Conservation (phyloP, 164 flowering plant genomes). For the Echeveria elegans region DNA sequence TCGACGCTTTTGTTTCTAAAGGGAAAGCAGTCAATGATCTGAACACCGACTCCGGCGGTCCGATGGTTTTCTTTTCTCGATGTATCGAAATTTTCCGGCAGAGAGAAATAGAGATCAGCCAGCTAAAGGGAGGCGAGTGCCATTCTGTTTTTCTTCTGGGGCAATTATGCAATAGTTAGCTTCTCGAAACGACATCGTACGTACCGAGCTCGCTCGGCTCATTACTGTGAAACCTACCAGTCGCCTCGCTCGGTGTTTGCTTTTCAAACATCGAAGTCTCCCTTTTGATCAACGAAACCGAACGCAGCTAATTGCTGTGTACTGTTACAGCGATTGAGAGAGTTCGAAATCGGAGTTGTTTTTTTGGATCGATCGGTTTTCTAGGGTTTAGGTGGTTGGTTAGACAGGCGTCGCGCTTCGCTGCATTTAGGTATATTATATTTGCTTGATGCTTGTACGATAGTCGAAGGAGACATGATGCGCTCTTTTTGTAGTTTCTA, state of each 20-base stretch:
- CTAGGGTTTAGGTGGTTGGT: background rate
- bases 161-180: background rate
- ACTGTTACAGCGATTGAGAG: too few species aligned
- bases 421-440: background rate
- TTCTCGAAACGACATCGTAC: background rate
- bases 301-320: background rate
- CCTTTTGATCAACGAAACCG: too few species aligned
- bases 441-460: background rate
- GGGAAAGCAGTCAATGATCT: background rate
- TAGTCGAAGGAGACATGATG: background rate
- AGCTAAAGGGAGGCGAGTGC: background rate
- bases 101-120: background rate
- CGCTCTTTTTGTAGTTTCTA: background rate
- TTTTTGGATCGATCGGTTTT: too few species aligned
- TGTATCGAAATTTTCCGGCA: background rate
- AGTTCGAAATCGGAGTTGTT: background rate
- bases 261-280: background rate
- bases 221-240: too few species aligned
- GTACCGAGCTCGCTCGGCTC: too few species aligned
- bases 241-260: too few species aligned
- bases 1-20: background rate
- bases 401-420: background rate
- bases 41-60: background rate
- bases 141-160: background rate
- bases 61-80: background rate